Percentiles rank a stretch among this genome's conserved stretches.
Evolutionary conservation across 2,329 filamentous ascomycete genomes (phyloP).

Genomic region (Penicillium aurantiogriseum): DNA sequence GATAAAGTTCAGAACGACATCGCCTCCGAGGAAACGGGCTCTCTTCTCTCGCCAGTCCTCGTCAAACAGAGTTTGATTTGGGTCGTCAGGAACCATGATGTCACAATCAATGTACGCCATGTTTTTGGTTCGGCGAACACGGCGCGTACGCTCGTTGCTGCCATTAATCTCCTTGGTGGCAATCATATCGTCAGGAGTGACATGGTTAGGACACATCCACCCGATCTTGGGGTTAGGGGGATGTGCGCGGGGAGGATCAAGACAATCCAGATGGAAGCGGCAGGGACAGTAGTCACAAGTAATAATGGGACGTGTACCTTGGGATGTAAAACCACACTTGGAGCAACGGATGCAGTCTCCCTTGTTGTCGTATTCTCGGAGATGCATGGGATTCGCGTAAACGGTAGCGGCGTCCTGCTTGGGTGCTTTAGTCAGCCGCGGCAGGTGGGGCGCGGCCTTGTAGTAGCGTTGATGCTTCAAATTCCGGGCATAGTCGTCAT

Average conservation of each 20-base stretch:
- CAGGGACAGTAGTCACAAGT: slow-evolving; percentile 80
- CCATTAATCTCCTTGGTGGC: slow-evolving; percentile 52
- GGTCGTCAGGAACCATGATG: slow-evolving; percentile 14
- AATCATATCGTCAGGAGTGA: slow-evolving; percentile 66
- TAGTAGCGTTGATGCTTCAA: slow-evolving; percentile 17
- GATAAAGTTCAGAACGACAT: slow-evolving; percentile 22
- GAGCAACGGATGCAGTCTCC: slow-evolving; percentile 76
- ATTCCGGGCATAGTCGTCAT: slow-evolving; percentile 35
- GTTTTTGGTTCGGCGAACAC: slow-evolving; percentile 34
- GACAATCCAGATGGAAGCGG: slow-evolving; percentile 89
- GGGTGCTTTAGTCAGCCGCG: slow-evolving; percentile 26
- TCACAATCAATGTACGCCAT: slow-evolving; percentile 17
- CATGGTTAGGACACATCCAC: slow-evolving; percentile 88
- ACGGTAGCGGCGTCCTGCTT: slow-evolving; percentile 7
- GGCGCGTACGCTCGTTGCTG: slow-evolving; percentile 46
- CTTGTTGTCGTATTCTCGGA: slow-evolving; percentile 66
- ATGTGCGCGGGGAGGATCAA: slow-evolving; percentile 77
- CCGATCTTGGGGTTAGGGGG: slow-evolving; percentile 69
- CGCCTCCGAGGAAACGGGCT: slow-evolving; percentile 14
- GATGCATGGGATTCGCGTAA: slow-evolving; percentile 32
- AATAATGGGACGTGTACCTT: slow-evolving; percentile 69
- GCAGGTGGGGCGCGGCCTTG: slow-evolving; percentile 22
- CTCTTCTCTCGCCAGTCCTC: slow-evolving; percentile 22
- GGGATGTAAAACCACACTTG: slow-evolving; percentile 66
- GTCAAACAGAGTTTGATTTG: slow-evolving; percentile 17